Evolutionary conservation across 331 rosid genomes (phyloP).

Genomic region (Pyracantha coccinea): DNA sequence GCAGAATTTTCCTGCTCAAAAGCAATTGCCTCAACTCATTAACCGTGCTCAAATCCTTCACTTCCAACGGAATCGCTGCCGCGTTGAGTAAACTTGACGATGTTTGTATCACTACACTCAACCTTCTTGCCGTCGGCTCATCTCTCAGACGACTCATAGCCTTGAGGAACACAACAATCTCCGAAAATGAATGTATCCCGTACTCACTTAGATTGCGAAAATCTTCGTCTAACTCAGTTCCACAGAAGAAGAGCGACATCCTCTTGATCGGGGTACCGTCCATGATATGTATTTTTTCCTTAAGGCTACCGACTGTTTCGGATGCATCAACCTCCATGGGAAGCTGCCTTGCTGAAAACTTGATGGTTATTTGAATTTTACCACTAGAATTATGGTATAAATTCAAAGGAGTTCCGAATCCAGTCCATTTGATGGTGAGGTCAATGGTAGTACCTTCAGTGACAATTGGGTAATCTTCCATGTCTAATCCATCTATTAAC

Average conservation of each 20-base stretch:
- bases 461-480: constrained; percentile 85
- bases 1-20: constrained; percentile 46
- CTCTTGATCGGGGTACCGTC: constrained; percentile 52
- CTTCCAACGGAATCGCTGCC: constrained; percentile 71
- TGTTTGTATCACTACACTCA: constrained; percentile 58
- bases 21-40: constrained; percentile 52
- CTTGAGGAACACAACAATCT: constrained; percentile 52
- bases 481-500: constrained; percentile 72
- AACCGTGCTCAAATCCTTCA: constrained; percentile 52
- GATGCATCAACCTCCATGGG: constrained; percentile 56
- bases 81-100: constrained; percentile 70
- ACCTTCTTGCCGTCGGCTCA: constrained; percentile 35
- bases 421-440: constrained; percentile 38
- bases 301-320: constrained; percentile 65
- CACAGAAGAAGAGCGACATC: constrained; percentile 56
- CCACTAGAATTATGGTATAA: background rate
- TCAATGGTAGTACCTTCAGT: constrained; percentile 67
- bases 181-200: constrained; percentile 51
- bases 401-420: background rate
- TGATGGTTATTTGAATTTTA: constrained; percentile 48
- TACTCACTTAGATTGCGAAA: constrained; percentile 36
- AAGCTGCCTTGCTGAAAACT: constrained; percentile 41
- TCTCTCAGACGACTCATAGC: constrained; percentile 34
- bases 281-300: constrained; percentile 69
- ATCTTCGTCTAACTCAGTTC: constrained; percentile 36